phyloP scores from a whole-genome alignment of 345 rosid species.

The Firmiana major region DNA sequence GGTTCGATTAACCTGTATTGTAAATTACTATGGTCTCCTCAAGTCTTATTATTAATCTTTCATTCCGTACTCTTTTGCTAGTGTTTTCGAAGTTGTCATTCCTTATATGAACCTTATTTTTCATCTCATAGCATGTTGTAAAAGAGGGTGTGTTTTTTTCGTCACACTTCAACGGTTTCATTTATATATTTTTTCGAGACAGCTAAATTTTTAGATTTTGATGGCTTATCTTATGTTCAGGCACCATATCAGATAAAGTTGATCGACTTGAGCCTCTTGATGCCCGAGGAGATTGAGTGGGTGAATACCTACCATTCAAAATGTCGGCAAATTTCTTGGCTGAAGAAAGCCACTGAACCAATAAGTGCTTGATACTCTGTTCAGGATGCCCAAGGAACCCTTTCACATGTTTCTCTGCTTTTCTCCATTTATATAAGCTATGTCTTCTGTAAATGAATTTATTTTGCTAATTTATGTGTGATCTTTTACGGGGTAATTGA shows the following conservation, averaged over 20 bases:
- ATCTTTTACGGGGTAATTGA: not conserved
- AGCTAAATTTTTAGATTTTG: not conserved
- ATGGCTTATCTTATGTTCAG: conserved; percentile 24
- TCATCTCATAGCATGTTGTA: not conserved
- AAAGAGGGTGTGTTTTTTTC: not conserved
- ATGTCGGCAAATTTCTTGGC: conserved; percentile 85
- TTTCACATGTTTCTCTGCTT: not conserved
- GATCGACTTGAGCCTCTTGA: conserved; percentile 51
- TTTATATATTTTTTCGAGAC: not conserved
- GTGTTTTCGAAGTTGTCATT: not conserved
- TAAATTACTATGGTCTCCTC: not conserved
- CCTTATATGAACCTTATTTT: not conserved
- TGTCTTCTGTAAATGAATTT: not conserved
- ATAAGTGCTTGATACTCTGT: conserved; percentile 29
- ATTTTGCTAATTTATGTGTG: not conserved
- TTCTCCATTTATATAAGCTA: not conserved
- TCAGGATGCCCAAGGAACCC: not conserved
- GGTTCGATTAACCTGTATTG: not conserved
- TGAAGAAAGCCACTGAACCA: conserved; percentile 81
- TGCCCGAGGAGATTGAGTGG: conserved; percentile 73
- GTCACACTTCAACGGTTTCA: not conserved
- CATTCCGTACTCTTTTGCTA: not conserved
- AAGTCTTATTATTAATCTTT: not conserved
- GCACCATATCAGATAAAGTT: conserved; percentile 90
- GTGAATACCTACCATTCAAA: conserved; percentile 68